Conservation (phyloP, 1,284 basidiomycete species). For the Ganoderma meredithae region DNA sequence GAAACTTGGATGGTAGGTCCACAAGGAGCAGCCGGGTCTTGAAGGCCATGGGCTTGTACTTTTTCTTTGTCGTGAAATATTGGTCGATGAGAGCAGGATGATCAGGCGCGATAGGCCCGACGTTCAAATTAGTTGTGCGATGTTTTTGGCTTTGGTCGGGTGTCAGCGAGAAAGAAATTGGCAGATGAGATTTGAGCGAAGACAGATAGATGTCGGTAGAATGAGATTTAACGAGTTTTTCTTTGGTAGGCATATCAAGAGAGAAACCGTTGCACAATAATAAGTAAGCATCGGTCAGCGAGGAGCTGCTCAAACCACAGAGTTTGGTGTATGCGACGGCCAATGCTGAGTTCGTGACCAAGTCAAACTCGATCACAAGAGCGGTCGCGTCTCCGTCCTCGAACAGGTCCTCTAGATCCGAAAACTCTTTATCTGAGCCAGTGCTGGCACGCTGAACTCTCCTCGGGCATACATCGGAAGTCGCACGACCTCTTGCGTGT, state of each 20-base stretch:
- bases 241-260: not conserved
- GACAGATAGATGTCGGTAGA: not conserved
- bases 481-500: conserved; percentile 24
- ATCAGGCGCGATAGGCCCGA: no score
- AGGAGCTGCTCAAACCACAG: not conserved
- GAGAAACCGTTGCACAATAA: not conserved
- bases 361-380: not conserved
- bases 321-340: not conserved
- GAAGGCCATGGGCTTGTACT: conserved; percentile 47
- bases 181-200: not conserved
- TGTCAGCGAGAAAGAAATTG: no score
- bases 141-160: no score
- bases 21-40: conserved; percentile 41
- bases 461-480: conserved; percentile 40
- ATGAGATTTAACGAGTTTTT: not conserved
- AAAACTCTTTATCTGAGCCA: no score
- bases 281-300: not conserved
- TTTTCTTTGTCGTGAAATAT: conserved; percentile 32
- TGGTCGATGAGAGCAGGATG: not conserved
- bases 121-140: no score
- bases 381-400: not conserved
- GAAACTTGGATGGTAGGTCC: conserved; percentile 40
- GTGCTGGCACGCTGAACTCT: no score
- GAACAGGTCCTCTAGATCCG: not conserved
- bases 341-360: not conserved